phyloP scores from a whole-genome alignment of 768 basidiomycete species.

The Boletus rex-veris region DNA sequence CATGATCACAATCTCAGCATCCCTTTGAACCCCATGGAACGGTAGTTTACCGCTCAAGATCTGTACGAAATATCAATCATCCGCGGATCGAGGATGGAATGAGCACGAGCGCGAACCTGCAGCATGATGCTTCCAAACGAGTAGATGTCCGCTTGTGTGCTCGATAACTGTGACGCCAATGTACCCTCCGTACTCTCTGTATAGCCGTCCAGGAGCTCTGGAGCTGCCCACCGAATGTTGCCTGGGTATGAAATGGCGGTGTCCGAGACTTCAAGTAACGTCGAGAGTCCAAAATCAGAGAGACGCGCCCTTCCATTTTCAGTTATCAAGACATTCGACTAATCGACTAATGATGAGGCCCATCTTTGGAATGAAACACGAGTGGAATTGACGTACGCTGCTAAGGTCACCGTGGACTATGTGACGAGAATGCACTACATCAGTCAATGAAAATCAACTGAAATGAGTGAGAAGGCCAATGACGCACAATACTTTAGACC shows the following conservation, averaged over 20 bases:
- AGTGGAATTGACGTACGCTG: constrained; percentile 21
- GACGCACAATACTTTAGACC: constrained; percentile 23
- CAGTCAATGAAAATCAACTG: neutral
- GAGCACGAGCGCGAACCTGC: constrained; percentile 13
- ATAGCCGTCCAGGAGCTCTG: constrained; percentile 17
- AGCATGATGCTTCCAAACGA: constrained; percentile 31
- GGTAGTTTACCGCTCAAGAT: constrained; percentile 24
- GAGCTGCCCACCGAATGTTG: constrained; percentile 31
- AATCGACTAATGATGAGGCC: neutral
- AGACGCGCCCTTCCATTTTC: constrained; percentile 13
- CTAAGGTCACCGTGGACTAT: constrained; percentile 41
- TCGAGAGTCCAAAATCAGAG: constrained; percentile 33
- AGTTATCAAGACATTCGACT: constrained; percentile 26
- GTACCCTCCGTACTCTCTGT: neutral
- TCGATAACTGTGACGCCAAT: constrained; percentile 5
- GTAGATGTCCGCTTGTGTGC: constrained; percentile 22
- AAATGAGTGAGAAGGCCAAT: neutral
- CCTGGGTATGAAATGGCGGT: constrained; percentile 13
- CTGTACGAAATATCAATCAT: constrained; percentile 6
- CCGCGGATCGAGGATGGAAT: neutral
- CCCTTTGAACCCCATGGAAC: constrained; percentile 20
- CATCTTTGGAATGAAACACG: neutral
- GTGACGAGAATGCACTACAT: constrained; percentile 21
- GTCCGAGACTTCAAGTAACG: constrained; percentile 10
- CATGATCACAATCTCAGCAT: constrained; percentile 24